Evolutionary conservation across 768 basidiomycete genomes (phyloP).

Genomic region (Trametes cubensis): DNA sequence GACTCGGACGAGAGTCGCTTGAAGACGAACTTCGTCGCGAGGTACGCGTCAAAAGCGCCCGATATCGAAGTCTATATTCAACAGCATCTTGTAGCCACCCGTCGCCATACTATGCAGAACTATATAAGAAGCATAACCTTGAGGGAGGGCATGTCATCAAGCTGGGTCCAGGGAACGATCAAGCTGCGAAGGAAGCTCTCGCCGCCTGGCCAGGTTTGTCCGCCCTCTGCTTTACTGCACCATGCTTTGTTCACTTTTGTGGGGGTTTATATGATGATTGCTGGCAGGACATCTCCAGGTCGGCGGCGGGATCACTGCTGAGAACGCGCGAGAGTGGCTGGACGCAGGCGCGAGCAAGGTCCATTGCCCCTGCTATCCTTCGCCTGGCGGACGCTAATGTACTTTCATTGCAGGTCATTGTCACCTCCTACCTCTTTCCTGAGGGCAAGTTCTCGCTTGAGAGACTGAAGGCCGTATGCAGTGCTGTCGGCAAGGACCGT

Average conservation of each 20-base stretch:
- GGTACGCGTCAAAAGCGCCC: constrained; percentile 48
- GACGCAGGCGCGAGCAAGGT: constrained; percentile 91
- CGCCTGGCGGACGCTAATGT: background rate
- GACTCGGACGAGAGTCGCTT: constrained; percentile 59
- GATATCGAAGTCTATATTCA: constrained; percentile 4
- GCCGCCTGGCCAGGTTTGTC: constrained; percentile 76
- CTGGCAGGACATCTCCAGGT: constrained; percentile 78
- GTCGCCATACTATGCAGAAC: constrained; percentile 73
- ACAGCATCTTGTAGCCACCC: constrained; percentile 56
- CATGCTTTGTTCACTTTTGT: background rate
- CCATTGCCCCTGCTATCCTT: background rate
- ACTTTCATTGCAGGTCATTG: constrained; percentile 87
- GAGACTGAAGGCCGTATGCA: constrained; percentile 63
- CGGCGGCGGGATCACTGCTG: constrained; percentile 87
- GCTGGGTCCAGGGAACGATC: constrained; percentile 87
- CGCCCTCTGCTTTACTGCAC: too few species aligned
- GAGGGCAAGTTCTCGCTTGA: constrained; percentile 75
- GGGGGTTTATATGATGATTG: too few species aligned
- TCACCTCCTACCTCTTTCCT: constrained; percentile 97
- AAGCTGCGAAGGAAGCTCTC: constrained; percentile 84
- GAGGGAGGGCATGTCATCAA: constrained; percentile 96
- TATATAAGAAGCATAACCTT: constrained; percentile 72
- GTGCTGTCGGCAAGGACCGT: constrained; percentile 73
- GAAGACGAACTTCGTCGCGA: constrained; percentile 90
- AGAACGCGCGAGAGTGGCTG: constrained; percentile 85